Evolutionary conservation across 148 eudicot species (phyloP).

Genomic region (Fagopyrum homotropicum): DNA sequence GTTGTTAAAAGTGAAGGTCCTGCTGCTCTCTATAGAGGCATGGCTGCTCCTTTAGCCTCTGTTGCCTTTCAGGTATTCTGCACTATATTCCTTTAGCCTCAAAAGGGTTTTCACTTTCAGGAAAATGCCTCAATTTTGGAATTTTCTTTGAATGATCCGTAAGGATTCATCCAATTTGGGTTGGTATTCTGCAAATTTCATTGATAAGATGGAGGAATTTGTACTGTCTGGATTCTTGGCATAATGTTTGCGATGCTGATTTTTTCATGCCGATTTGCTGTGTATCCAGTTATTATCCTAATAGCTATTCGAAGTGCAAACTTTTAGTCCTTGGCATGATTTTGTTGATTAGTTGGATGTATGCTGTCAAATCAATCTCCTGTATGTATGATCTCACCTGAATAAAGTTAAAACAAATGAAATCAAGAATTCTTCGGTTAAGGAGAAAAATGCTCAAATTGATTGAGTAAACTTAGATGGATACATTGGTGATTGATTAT

Average conservation of each 20-base stretch:
- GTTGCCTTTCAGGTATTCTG: slow-evolving; percentile 75
- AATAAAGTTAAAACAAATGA: too few species aligned
- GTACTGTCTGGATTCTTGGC: background rate
- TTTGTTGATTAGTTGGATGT: background rate
- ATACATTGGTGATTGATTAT: background rate
- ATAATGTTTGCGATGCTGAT: background rate
- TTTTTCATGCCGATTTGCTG: background rate
- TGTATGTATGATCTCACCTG: too few species aligned
- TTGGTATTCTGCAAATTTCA: background rate
- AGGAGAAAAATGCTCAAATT: too few species aligned
- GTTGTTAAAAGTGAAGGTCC: slow-evolving; percentile 52
- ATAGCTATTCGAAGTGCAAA: background rate
- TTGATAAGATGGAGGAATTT: background rate
- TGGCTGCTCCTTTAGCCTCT: slow-evolving; percentile 87
- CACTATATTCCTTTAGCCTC: background rate
- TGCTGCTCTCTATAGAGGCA: slow-evolving; percentile 65
- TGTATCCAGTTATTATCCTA: background rate
- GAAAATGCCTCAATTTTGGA: background rate
- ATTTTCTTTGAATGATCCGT: background rate
- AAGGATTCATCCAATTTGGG: background rate
- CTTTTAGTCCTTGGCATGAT: background rate
- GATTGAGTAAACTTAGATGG: too few species aligned
- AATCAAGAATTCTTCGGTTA: too few species aligned
- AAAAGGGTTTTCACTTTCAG: background rate
- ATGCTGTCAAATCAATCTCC: background rate